phyloP scores from a whole-genome alignment of 2,329 filamentous ascomycete species.

The Neurospora sp. region DNA sequence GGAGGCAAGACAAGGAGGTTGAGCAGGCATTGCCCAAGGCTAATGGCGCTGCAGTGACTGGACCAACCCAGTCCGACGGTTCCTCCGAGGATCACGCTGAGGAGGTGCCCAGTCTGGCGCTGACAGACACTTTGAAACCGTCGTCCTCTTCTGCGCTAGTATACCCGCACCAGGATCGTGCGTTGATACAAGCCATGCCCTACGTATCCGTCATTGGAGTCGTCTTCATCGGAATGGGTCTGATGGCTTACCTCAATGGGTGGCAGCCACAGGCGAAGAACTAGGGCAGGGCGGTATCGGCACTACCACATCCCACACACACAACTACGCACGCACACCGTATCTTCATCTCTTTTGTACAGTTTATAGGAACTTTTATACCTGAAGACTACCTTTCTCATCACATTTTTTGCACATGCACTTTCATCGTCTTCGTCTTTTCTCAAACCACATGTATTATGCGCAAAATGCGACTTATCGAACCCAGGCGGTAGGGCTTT shows the following conservation, averaged over 20 bases:
- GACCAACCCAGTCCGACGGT: constrained; percentile 8
- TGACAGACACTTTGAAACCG: constrained; percentile 39
- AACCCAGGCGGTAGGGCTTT: background rate
- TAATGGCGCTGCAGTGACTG: constrained; percentile 17
- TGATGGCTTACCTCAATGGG: constrained; percentile 81
- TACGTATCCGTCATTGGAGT: constrained; percentile 78
- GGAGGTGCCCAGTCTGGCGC: constrained; percentile 23
- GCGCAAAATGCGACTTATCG: background rate
- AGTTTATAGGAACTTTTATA: background rate
- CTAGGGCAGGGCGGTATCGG: background rate
- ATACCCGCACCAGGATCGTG: constrained; percentile 32
- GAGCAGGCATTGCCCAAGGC: constrained; percentile 14
- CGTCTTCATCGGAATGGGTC: constrained; percentile 67
- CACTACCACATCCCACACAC: background rate
- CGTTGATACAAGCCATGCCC: constrained; percentile 49
- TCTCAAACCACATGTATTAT: background rate
- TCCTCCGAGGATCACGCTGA: constrained; percentile 8
- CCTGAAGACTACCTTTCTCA: background rate
- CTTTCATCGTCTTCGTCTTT: background rate
- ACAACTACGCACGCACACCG: background rate
- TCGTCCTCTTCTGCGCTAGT: constrained; percentile 27
- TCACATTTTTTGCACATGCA: background rate
- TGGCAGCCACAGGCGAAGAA: constrained; percentile 48
- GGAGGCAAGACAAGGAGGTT: constrained; percentile 6
- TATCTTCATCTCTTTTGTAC: background rate